Conservation (phyloP, 169 alveolate genomes). For the Eimeria nieschulzi region DNA sequence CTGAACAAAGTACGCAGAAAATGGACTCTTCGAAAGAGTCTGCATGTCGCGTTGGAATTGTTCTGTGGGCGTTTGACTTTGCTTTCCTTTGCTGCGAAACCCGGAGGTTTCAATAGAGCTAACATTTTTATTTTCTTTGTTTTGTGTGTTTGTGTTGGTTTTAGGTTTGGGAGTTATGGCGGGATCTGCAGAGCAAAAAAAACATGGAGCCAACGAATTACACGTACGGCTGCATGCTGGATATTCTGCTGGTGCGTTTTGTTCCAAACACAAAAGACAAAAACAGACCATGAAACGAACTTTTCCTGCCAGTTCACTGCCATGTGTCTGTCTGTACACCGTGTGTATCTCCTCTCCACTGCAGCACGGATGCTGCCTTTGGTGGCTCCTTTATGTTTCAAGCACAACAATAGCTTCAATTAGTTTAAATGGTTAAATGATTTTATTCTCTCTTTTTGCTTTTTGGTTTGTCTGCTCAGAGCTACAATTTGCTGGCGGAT, state of each 20-base stretch:
- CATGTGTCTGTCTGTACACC: neutral
- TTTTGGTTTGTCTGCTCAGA: neutral
- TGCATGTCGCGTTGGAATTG: too few species aligned
- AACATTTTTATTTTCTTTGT: too few species aligned
- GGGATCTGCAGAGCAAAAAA: neutral
- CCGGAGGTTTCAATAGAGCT: too few species aligned
- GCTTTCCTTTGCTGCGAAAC: too few species aligned
- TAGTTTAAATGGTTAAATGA: neutral
- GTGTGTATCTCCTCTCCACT: too few species aligned
- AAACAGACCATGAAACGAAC: too few species aligned
- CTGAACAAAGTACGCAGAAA: too few species aligned
- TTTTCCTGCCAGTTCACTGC: neutral
- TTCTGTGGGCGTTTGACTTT: too few species aligned
- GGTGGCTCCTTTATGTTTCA: neutral
- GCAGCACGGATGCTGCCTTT: neutral
- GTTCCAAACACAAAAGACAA: too few species aligned
- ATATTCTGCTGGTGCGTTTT: constrained; percentile 4
- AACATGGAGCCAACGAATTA: constrained; percentile 23
- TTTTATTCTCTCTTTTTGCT: neutral
- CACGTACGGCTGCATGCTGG: constrained; percentile 63
- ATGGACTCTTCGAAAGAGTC: too few species aligned
- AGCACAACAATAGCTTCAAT: too few species aligned
- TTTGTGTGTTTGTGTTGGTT: neutral
- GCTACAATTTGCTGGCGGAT: constrained; percentile 9
- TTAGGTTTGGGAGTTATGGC: constrained; percentile 61